Percentiles rank a stretch among this genome's conserved stretches.
These are phyloP conservation scores for Linum usitatissimum DNA, from an alignment of 345 rosid genomes.

Conservation along the genomic window DNA sequence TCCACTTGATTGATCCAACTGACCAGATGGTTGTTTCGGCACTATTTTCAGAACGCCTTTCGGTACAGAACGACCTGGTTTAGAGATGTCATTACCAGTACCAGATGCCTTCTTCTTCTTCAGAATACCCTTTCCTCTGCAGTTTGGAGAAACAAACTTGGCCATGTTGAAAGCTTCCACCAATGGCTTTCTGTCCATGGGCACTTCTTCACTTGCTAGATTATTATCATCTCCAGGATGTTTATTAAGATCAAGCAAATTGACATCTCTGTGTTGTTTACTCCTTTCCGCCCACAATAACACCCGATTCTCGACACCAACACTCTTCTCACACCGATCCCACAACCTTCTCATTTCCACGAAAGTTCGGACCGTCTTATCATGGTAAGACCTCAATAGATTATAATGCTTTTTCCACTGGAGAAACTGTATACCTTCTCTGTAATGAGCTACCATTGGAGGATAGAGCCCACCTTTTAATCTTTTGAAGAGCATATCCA, in stretches of 20 bases:
- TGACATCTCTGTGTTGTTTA: constrained; percentile 18
- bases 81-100: constrained; percentile 13
- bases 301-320: constrained; percentile 29
- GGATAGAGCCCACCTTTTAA: constrained; percentile 52
- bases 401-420: constrained; percentile 39
- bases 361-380: constrained; percentile 33
- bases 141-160: constrained; percentile 20
- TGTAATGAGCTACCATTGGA: constrained; percentile 35
- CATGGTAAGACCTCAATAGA: constrained; percentile 40
- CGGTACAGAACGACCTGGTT: constrained; percentile 27
- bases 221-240: constrained; percentile 34
- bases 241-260: constrained; percentile 46
- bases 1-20: constrained; percentile 22
- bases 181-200: constrained; percentile 18
- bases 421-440: constrained; percentile 31
- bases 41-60: constrained; percentile 52
- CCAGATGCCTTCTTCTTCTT: constrained; percentile 28
- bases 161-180: constrained; percentile 22
- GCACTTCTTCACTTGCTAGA: constrained; percentile 21
- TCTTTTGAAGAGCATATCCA: constrained; percentile 39
- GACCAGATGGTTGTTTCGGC: constrained; percentile 31
- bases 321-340: constrained; percentile 26
- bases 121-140: constrained; percentile 29
- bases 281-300: constrained; percentile 36
- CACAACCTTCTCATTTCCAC: constrained; percentile 36